Evolutionary conservation across 495 filamentous ascomycete genomes (phyloP), one percentile per base, ranked within the genome.

Genomic region (Tetracladium marchalianum): DNA sequence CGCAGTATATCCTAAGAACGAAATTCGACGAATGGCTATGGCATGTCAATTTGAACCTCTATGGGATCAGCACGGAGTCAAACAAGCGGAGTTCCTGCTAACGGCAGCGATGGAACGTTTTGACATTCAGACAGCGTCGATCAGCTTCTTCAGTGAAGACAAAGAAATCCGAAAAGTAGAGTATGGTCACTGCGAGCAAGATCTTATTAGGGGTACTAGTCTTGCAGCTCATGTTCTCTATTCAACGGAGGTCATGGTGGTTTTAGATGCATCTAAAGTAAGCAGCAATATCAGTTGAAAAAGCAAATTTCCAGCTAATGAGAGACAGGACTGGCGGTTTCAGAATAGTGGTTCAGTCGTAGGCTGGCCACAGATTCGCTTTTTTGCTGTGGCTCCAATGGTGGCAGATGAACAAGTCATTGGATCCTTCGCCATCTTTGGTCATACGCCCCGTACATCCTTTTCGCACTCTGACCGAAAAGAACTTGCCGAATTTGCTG

Each of bases 311-410:
- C 46, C 39, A 5, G 19, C 16, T 48, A 12, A 45, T 35, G 9
- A 42, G 49, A 27, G 11, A 43, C 34, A 68, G 64, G 66, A 69
- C 42, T 69, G 66, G 66, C 59, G 66, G 31, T 63, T 69, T 34
- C 39, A 34, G 38, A 49, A 51, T 2, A 63, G 64, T 46, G 63
- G 61, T 1, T 50, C 66, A 1, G 63, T 66, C 1, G 47, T 13
- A 24, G 48, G 47, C 11, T 43, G 38, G 8, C 63, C 66, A 5
- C 31, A 59, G 11, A 58, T 69, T 32, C 55, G 62, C 7, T 69
- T 69, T 45, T 67, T 64, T 39, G 66, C 65, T 15, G 66, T 58
- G 2, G 66, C 66, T n/a, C 66, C 66, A 5, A 51, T 69, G 19
- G 47, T 66, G 12, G 44, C 50, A 31, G 55, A 60, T 39, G 64